Evolutionary conservation across 192 early-diverging fungal genomes (phyloP), one percentile per base, ranked within the genome.

Genomic region (Gigaspora rosea): DNA sequence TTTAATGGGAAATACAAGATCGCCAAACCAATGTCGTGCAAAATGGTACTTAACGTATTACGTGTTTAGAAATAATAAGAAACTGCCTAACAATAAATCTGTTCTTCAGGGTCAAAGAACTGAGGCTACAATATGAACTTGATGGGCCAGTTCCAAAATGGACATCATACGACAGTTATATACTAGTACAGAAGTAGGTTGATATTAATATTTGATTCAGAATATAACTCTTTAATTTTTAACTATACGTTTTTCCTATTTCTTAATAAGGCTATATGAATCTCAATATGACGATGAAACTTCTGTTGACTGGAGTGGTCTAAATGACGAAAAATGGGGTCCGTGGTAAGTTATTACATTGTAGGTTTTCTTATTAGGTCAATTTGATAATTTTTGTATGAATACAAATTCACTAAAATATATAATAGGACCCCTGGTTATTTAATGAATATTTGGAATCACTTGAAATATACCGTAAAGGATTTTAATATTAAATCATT

Each of bases 401-500:
- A 22, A 68, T 50, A 71, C 62, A 41, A 64, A 9, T 22, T 41
- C 27, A 22, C 20, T 64, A 15, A 22, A 12, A 33, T 18, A 4
- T 57, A 36, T 36, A 32, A 16, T 52, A 73, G 71, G 71, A 54
- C 51, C 2, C 54, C 18, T 11, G 71, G 20, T 36, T 33, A 35
- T 8, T 58, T 73, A 11, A 20, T n/a, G 33, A 54, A 73, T 1
- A 15, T 18, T n/a, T 73, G 71, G 71, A 51, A 36, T 46, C 51
- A 27, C 7, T 58, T 73, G 57, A 73, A 73, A 46, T 58, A 59
- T 36, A 73, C 71, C 10, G 18, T 73, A 18, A 54, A 59, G 33
- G 54, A 22, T 57, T 73, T 54, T 32, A 20, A 15, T 13, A 22
- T 10, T 2, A 73, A 58, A 48, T 22, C 52, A 11, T 73, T 73